Evolutionary conservation across 768 basidiomycete genomes (phyloP), one percentile per base, ranked within the genome.

Genomic region (Holtermannia corniformis): DNA sequence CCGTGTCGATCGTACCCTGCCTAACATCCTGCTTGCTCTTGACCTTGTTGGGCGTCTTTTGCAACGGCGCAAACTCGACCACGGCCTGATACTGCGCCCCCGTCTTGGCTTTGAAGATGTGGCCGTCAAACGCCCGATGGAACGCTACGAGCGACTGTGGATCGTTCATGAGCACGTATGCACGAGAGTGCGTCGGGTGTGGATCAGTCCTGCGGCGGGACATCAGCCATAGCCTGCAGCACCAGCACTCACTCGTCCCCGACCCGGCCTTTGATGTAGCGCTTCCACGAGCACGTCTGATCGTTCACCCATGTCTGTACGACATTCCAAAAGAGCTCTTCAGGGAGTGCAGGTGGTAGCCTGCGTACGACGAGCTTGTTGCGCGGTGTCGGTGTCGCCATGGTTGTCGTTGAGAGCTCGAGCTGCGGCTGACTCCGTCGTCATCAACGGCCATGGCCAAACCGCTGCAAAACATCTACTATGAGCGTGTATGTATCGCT

Each of bases 51-150:
- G 72, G 85, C 82, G 55, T 78, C 77, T 90, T 95, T 70, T 90
- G 91, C 58, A 85, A 87, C 3, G 91, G 89, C 0, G 95, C 86
- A 64, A 86, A 96, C 72, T 99, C 93, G 5, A 99, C 90, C 3
- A 95, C 77, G 1, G 87, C 91, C 46, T 84, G 78, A 1, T 82
- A 87, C 67, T 93, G 88, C 62, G 84, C 55, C 89, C 93, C 93
- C 56, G 84, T 78, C 77, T 91, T 95, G 68, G 96, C 90, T 57
- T 85, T 76, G 67, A 93, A 97, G 21, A 86, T 45, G 74, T 96
- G 92, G 0, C 93, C 93, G 62, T 96, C 88, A 60, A 88, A 99
- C 27, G 80, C 89, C 23, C 77, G 76, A 63, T 86, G 85, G 64
- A 97, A 96, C 1, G 68, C 69, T 2, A 85, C 78, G 14, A 96